phyloP scores from a whole-genome alignment of 2,329 filamentous ascomycete species.

The Lasiodiplodia theobromae region DNA sequence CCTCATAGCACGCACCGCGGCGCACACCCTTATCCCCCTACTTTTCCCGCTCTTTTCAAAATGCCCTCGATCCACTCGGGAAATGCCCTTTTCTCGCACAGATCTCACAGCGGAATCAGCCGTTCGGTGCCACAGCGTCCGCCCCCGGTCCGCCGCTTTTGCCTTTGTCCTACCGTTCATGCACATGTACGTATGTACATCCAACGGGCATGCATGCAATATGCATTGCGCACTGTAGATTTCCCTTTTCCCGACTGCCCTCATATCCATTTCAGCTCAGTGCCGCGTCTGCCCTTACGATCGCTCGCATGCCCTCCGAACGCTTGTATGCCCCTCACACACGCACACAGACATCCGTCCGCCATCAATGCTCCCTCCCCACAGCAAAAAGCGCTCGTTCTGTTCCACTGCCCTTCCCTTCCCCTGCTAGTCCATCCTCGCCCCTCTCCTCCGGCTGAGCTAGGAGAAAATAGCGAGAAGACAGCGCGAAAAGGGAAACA shows the following conservation, averaged over 20 bases:
- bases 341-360: neutral
- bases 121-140: neutral
- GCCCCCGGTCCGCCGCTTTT: neutral
- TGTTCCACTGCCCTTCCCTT: neutral
- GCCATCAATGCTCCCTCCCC: neutral
- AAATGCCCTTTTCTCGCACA: neutral
- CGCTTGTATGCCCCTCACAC: neutral
- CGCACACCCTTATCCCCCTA: neutral
- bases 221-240: neutral
- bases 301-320: neutral
- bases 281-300: neutral
- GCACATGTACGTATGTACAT: conserved; percentile 10
- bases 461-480: neutral
- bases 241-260: neutral
- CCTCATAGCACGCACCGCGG: neutral
- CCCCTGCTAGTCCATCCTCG: neutral
- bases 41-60: neutral
- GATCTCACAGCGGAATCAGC: neutral
- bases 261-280: neutral
- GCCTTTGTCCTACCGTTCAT: neutral
- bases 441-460: neutral
- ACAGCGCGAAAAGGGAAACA: neutral
- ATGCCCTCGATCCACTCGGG: neutral
- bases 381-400: neutral
- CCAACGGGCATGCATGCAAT: neutral